These are phyloP conservation scores for Chaetomiaceae sp. DNA, from an alignment of 2,329 filamentous ascomycete species.

Conservation along the genomic window DNA sequence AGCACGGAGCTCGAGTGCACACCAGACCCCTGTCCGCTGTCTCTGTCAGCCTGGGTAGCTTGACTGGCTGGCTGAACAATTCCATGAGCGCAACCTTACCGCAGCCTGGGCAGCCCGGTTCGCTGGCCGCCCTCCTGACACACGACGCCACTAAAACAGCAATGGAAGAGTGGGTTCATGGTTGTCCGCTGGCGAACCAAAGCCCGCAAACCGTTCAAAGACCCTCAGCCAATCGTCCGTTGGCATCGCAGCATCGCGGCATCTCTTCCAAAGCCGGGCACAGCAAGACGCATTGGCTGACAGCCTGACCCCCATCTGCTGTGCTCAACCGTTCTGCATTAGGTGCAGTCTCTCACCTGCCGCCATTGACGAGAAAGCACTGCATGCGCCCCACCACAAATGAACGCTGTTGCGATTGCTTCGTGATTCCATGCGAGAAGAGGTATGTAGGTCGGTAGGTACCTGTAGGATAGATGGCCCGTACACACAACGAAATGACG, in stretches of 20 bases:
- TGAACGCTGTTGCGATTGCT: background rate
- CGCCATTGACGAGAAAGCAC: background rate
- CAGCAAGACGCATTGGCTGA: too few relatives aligned
- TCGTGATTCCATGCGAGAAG: too few relatives aligned
- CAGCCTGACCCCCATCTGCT: background rate
- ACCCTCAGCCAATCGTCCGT: conserved; percentile 8
- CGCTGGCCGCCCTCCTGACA: conserved; percentile 1
- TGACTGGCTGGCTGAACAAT: too few relatives aligned
- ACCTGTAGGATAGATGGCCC: too few relatives aligned
- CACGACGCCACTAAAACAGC: background rate
- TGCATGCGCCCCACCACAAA: background rate
- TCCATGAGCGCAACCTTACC: too few relatives aligned
- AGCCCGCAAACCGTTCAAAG: background rate
- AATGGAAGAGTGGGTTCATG: background rate
- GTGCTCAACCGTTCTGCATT: conserved; percentile 4
- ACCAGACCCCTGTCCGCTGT: too few relatives aligned
- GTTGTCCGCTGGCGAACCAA: background rate
- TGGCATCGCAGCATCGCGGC: background rate
- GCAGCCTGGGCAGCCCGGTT: too few relatives aligned
- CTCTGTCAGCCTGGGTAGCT: too few relatives aligned
- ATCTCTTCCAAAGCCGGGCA: conserved; percentile 9
- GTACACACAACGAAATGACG: background rate
- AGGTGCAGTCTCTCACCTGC: background rate
- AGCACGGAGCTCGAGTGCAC: too few relatives aligned
- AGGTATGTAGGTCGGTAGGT: too few relatives aligned